Evolutionary conservation across 164 flowering plant species (phyloP), one percentile per base, ranked within the genome.

Genomic region (Paratinospora sagittata): DNA sequence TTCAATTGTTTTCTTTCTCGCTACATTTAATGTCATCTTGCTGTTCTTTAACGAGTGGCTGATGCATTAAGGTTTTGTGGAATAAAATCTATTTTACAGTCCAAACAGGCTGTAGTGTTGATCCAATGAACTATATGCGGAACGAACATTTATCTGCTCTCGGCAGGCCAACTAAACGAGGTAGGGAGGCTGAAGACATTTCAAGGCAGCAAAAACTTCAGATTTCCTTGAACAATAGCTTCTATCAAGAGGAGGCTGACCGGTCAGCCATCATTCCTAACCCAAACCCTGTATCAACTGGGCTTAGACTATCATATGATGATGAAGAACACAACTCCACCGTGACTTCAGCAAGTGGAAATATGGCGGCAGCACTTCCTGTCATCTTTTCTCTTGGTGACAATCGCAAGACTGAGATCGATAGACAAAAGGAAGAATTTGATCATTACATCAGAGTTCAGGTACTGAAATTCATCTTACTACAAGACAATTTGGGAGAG

Each of bases 321-420:
- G 97, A 92, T 68, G 97, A 91, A 70, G 97, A 92, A 70, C 94
- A 65, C 63, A 85, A 88, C 76, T 90, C 96, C 23, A 81, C 92
- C 37, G 84, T 89, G 24, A 84, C 92, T 60, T 82, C 92, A 64
- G 88, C 90, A n/a, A 85, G 90, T 79, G 92, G 85, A 73, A 84
- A 85, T 76, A 84, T 85, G 85, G 75, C 81, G 10, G 71, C 76
- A 37, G 75, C 87, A n/a, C 85, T 81, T 21, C 84, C 94, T 23
- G 75, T 82, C 65, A 71, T 85, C 24, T 66, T 78, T 63, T 82
- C 91, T 36, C 84, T 87, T 16, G 85, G 87, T 45, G 87, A 85
- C 47, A 85, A 75, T 80, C 67, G 85, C 45, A 82, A 80, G 74
- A 75, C 79, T 41, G 96, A 90, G 78, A 81, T 88, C 45, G 87